Conservation (phyloP, 164 flowering plant genomes). For the Brasenia schreberi region DNA sequence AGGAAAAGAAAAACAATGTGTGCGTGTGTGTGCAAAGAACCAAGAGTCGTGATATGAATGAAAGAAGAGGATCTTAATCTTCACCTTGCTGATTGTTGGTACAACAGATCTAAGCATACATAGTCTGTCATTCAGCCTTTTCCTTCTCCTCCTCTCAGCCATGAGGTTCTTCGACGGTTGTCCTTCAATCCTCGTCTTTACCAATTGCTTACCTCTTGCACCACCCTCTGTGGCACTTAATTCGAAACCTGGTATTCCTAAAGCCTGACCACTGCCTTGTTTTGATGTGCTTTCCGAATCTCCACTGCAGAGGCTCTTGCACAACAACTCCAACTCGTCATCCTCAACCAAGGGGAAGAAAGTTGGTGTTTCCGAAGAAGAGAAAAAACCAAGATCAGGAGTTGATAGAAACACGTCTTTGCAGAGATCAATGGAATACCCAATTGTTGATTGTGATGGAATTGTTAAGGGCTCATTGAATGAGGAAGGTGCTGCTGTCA, state of each 20-base stretch:
- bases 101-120: slow-evolving; percentile 70
- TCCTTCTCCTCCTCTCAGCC: slow-evolving; percentile 71
- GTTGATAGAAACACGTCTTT: slow-evolving; percentile 9
- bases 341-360: slow-evolving; percentile 11
- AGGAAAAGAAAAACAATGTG: neutral
- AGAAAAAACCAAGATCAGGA: slow-evolving; percentile 9
- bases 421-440: slow-evolving; percentile 12
- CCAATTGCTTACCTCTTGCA: neutral
- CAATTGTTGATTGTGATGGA: neutral
- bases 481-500: neutral
- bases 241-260: neutral
- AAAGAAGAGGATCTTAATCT: neutral
- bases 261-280: neutral
- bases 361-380: slow-evolving; percentile 15
- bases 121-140: slow-evolving; percentile 64
- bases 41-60: neutral
- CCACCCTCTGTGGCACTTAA: neutral
- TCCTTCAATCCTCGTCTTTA: neutral
- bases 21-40: no score
- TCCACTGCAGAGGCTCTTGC: slow-evolving; percentile 2
- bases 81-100: slow-evolving; percentile 71
- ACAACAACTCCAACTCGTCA: slow-evolving; percentile 4
- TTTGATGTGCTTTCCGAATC: neutral
- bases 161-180: slow-evolving; percentile 55
- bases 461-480: neutral